Evolutionary conservation across 257 asterid species (phyloP).

Genomic region (Gentiana dahurica): DNA sequence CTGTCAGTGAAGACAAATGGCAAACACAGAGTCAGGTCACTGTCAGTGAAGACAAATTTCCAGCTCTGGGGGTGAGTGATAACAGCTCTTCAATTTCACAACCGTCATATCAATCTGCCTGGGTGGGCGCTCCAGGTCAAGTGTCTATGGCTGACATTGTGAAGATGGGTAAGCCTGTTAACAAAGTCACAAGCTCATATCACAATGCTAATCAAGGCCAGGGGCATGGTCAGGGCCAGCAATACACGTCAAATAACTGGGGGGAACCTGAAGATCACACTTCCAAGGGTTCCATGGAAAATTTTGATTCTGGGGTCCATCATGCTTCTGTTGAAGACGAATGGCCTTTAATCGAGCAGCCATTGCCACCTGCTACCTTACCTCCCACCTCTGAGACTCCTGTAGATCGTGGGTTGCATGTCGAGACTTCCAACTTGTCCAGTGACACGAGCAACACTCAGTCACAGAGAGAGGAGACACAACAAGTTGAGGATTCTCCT

Average conservation of each 20-base stretch:
- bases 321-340: conserved; percentile 39
- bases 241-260: conserved; percentile 17
- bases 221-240: conserved; percentile 27
- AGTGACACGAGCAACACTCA: conserved; percentile 26
- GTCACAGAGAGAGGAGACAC: conserved; percentile 38
- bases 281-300: conserved; percentile 21
- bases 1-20: conserved; percentile 26
- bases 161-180: conserved; percentile 76
- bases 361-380: conserved; percentile 20
- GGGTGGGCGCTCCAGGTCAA: conserved; percentile 70
- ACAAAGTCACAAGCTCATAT: conserved; percentile 30
- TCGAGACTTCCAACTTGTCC: conserved; percentile 28
- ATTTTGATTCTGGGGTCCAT: conserved; percentile 30
- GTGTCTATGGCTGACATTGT: conserved; percentile 92
- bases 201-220: conserved; percentile 27
- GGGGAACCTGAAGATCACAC: conserved; percentile 29
- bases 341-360: conserved; percentile 68
- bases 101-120: conserved; percentile 43
- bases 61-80: conserved; percentile 27
- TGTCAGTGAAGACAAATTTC: conserved; percentile 32
- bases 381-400: conserved; percentile 31
- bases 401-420: conserved; percentile 37
- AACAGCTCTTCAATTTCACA: conserved; percentile 31
- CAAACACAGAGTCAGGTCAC: conserved; percentile 37
- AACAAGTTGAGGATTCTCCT: conserved; percentile 26